A percentile compares a stretch with the other conserved stretches of the same genome.
Evolutionary conservation across 495 filamentous ascomycete genomes (phyloP).

Genomic region (Xylaria cubensis): DNA sequence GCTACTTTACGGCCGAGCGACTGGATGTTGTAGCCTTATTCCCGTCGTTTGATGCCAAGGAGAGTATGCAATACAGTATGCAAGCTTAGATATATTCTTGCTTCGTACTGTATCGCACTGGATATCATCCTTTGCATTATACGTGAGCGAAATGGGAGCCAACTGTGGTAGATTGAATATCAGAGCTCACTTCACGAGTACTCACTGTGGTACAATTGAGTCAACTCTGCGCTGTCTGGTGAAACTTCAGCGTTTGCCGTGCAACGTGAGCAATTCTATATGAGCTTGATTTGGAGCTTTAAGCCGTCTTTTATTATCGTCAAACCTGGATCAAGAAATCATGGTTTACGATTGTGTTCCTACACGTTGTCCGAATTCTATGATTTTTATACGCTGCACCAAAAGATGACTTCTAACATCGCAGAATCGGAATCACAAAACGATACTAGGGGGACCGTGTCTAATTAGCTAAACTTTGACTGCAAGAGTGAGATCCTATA

Average conservation of each 20-base stretch:
- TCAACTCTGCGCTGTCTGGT: not conserved
- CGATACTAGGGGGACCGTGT: not conserved
- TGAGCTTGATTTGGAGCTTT: not conserved
- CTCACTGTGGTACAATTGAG: not conserved
- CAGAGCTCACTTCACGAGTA: no score
- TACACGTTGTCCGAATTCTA: not conserved
- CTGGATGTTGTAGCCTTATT: not conserved
- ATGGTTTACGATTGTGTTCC: not conserved
- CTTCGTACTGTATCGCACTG: not conserved
- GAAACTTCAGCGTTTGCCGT: not conserved
- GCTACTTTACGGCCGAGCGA: slow-evolving; percentile 13
- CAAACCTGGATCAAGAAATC: not conserved
- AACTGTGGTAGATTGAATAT: not conserved
- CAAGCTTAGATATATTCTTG: not conserved
- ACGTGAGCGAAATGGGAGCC: not conserved
- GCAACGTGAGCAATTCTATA: not conserved
- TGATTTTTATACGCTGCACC: not conserved
- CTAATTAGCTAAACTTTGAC: not conserved
- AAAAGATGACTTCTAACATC: not conserved
- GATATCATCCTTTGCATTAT: not conserved
- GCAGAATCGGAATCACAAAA: not conserved
- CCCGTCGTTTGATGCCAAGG: slow-evolving; percentile 4
- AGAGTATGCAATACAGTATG: not conserved
- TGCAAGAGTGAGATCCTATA: not conserved
- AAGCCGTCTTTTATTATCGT: no score